Evolutionary conservation across 495 filamentous ascomycete species (phyloP).

Genomic region (Articulospora tetracladia): DNA sequence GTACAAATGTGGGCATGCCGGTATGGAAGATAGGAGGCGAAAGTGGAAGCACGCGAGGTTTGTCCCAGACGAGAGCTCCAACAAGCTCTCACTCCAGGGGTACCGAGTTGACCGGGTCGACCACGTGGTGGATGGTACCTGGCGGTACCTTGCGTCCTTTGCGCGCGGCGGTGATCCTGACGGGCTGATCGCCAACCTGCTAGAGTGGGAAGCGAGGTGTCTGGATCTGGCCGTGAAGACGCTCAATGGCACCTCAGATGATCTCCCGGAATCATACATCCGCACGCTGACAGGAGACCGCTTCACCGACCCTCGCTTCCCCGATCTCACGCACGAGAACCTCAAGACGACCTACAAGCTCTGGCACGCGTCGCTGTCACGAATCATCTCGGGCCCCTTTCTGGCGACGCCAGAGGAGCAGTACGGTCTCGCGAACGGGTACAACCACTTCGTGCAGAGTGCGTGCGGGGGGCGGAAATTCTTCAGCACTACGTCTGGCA

Average conservation of each 20-base stretch:
- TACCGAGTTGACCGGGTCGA: not conserved
- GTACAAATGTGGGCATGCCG: not conserved
- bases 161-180: not conserved
- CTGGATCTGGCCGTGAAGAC: not conserved
- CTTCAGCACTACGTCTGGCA: not conserved
- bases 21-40: not conserved
- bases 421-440: not conserved
- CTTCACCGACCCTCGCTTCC: not conserved
- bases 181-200: not conserved
- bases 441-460: not conserved
- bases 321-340: not conserved
- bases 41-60: not conserved
- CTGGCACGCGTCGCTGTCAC: not conserved
- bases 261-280: not conserved
- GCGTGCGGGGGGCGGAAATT: not conserved
- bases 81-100: not conserved
- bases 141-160: not conserved
- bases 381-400: not conserved
- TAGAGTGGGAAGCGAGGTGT: not conserved
- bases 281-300: not conserved
- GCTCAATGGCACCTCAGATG: not conserved
- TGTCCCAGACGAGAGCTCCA: not conserved
- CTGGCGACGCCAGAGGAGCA: not conserved
- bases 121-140: not conserved
- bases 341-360: not conserved